phyloP scores from a whole-genome alignment of 768 basidiomycete species.

The Tylopilus intermedius region DNA sequence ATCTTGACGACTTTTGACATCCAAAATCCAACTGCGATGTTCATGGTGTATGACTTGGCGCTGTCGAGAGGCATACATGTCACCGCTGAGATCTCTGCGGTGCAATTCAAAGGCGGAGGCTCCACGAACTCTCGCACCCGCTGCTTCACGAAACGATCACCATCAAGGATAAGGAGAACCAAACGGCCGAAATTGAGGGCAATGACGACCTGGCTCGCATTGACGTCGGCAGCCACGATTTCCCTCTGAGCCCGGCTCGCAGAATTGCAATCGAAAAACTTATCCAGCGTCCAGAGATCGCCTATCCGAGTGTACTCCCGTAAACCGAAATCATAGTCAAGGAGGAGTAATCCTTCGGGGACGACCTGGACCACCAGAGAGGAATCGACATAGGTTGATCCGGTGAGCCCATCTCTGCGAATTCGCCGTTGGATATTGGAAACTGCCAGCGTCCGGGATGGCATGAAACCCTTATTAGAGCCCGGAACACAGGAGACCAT shows the following conservation, averaged over 20 bases:
- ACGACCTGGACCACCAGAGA: constrained; percentile 73
- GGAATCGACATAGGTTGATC: constrained; percentile 39
- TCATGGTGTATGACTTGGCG: constrained; percentile 39
- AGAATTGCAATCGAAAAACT: constrained; percentile 19
- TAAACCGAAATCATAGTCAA: constrained; percentile 49
- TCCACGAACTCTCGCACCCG: constrained; percentile 24
- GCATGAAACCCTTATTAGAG: constrained; percentile 47
- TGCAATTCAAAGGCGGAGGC: constrained; percentile 13
- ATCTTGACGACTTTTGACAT: constrained; percentile 58
- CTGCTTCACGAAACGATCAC: constrained; percentile 32
- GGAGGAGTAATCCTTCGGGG: constrained; percentile 45
- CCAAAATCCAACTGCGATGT: constrained; percentile 75
- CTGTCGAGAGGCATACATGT: constrained; percentile 57
- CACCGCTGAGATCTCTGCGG: constrained; percentile 63
- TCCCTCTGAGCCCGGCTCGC: constrained; percentile 31
- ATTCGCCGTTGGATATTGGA: constrained; percentile 45
- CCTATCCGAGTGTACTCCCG: constrained; percentile 39
- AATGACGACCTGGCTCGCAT: constrained; percentile 61
- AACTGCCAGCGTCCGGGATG: constrained; percentile 58
- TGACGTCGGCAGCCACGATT: constrained; percentile 66
- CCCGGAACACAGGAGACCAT: constrained; percentile 22
- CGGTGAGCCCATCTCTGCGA: constrained; percentile 11
- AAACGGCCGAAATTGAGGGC: constrained; percentile 54
- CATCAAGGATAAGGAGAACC: constrained; percentile 45
- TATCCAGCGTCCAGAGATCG: constrained; percentile 37